phyloP scores from a whole-genome alignment of 108 stramenopile species.

The Chaetoceros muelleri region DNA sequence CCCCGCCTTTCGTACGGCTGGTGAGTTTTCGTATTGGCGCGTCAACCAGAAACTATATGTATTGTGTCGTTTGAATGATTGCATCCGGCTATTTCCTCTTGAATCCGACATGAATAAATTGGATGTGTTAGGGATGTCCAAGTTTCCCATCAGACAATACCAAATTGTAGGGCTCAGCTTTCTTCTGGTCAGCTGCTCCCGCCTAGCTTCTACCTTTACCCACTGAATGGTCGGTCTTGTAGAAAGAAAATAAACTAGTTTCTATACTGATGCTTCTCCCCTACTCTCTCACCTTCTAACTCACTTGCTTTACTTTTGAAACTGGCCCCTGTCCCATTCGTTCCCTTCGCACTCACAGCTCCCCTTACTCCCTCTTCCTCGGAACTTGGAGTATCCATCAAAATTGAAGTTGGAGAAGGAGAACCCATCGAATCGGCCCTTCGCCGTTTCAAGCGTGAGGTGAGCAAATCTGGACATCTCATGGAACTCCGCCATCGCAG shows the following conservation, averaged over 20 bases:
- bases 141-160: not conserved
- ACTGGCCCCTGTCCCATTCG: not conserved
- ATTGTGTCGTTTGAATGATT: not conserved
- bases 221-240: not conserved
- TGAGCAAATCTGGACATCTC: conserved; percentile 85
- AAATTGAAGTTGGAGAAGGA: conserved; percentile 68
- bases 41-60: too few species aligned
- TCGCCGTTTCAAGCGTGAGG: conserved; percentile 85
- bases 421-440: conserved; percentile 82
- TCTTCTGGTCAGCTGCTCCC: conserved; percentile 1
- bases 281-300: too few species aligned
- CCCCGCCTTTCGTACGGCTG: conserved; percentile 15
- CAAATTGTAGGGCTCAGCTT: not conserved
- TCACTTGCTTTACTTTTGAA: too few species aligned
- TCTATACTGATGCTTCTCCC: too few species aligned
- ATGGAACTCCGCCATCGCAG: conserved; percentile 81
- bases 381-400: conserved; percentile 44
- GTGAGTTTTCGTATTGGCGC: too few species aligned
- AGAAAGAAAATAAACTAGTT: not conserved
- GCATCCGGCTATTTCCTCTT: not conserved
- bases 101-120: not conserved
- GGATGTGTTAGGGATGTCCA: not conserved
- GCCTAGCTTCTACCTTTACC: too few species aligned
- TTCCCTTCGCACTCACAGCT: conserved; percentile 3
- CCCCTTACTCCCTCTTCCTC: conserved; percentile 30